Evolutionary conservation across 108 stramenopile species (phyloP).

Genomic region (Stephanodiscus triporus): DNA sequence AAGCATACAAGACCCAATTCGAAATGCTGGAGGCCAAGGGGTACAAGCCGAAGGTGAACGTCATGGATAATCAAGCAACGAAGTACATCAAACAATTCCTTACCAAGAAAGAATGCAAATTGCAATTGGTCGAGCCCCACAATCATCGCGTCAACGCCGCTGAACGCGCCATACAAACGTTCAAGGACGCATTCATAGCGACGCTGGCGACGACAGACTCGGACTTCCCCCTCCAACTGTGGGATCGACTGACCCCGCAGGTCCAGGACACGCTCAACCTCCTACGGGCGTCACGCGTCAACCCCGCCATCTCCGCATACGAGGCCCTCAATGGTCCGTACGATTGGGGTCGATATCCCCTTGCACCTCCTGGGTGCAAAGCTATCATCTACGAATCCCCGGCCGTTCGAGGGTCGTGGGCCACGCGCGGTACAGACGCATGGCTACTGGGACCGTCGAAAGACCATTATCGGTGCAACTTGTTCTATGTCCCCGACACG

Average conservation of each 20-base stretch:
- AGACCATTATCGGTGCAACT: slow-evolving; percentile 29
- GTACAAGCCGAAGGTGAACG: background rate
- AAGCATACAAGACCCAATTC: background rate
- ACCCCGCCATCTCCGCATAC: slow-evolving; percentile 39
- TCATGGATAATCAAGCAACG: slow-evolving; percentile 6
- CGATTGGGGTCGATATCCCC: slow-evolving; percentile 50
- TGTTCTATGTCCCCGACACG: slow-evolving; percentile 24
- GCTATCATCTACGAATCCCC: slow-evolving; percentile 30
- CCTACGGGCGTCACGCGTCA: slow-evolving; percentile 34
- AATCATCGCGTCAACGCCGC: slow-evolving; percentile 47
- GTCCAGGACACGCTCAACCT: slow-evolving; percentile 41
- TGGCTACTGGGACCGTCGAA: slow-evolving; percentile 22
- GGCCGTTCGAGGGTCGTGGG: slow-evolving; percentile 13
- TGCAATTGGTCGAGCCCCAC: background rate
- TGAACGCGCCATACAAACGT: slow-evolving; percentile 52
- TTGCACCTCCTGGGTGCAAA: slow-evolving; percentile 45
- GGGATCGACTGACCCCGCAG: slow-evolving; percentile 45
- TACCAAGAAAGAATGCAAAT: background rate
- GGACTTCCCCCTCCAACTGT: slow-evolving; percentile 38
- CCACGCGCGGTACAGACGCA: slow-evolving; percentile 14
- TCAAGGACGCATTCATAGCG: slow-evolving; percentile 47
- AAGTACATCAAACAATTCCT: background rate
- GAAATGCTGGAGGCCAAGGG: background rate
- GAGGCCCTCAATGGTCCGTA: slow-evolving; percentile 13
- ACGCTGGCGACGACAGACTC: slow-evolving; percentile 23